Conservation (phyloP, 2,329 filamentous ascomycete genomes). For the Emergomyces orientalis region DNA sequence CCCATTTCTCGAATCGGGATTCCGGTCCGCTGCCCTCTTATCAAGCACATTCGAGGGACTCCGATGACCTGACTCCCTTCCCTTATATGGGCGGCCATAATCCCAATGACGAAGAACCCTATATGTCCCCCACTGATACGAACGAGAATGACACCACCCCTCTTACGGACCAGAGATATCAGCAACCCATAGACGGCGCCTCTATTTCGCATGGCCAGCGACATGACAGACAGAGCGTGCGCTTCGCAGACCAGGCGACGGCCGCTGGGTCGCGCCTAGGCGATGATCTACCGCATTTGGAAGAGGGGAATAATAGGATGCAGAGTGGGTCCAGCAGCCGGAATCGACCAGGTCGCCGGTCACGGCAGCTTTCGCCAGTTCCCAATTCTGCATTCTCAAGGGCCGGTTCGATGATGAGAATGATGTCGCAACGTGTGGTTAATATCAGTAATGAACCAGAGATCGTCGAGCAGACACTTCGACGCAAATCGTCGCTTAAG, state of each 20-base stretch:
- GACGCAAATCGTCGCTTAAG: slow-evolving; percentile 46
- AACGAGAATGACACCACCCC: slow-evolving; percentile 51
- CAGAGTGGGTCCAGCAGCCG: slow-evolving; percentile 45
- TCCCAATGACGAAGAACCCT: slow-evolving; percentile 42
- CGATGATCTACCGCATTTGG: slow-evolving; percentile 52
- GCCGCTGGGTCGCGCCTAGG: slow-evolving; percentile 44
- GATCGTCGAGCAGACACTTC: slow-evolving; percentile 61
- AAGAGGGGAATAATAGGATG: slow-evolving; percentile 47
- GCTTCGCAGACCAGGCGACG: slow-evolving; percentile 37
- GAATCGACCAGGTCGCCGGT: slow-evolving; percentile 17
- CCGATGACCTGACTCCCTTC: slow-evolving; percentile 10
- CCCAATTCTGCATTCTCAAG: slow-evolving; percentile 54
- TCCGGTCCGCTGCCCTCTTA: neutral
- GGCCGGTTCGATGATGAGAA: slow-evolving; percentile 66
- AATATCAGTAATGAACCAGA: slow-evolving; percentile 93
- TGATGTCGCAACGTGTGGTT: slow-evolving; percentile 94
- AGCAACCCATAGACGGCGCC: slow-evolving; percentile 49
- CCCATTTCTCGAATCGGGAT: slow-evolving; percentile 11
- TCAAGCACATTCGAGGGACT: neutral
- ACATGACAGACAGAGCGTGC: slow-evolving; percentile 45
- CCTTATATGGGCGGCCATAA: slow-evolving; percentile 15
- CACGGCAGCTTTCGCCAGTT: slow-evolving; percentile 54
- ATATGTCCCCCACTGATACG: slow-evolving; percentile 45
- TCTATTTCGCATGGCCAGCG: slow-evolving; percentile 34
- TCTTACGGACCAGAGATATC: slow-evolving; percentile 47